Evolutionary conservation across 768 basidiomycete genomes (phyloP), one percentile per base, ranked within the genome.

Genomic region (Pholiota molesta): DNA sequence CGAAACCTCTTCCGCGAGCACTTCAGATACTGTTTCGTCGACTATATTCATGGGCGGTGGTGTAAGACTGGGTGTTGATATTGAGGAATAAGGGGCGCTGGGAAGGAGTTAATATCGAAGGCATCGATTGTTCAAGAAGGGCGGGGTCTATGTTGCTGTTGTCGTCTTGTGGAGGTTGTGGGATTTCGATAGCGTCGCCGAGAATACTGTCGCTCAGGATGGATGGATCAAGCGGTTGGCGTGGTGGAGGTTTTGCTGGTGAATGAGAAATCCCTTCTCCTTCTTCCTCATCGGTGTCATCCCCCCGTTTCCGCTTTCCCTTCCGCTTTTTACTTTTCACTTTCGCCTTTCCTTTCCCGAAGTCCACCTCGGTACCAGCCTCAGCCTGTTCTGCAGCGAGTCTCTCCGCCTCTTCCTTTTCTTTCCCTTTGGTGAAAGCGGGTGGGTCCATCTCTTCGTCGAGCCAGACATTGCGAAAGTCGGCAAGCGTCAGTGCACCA

Each of bases 361-460:
- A 67, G 66, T 78, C 67, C 52, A 72, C 67, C 61, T 69, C 75
- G 62, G 71, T 76, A 33, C 63, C 71, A 66, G 69, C 71, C 67
- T 65, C 73, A 33, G 62, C 69, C 68, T 72, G 62, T 53, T 76
- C 81, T 31, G 57, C 68, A 21, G 78, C 79, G 45, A 79, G 69
- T 65, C 78, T 78, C 70, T 81, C 83, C 55, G 77, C 82, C 67
- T 86, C 87, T 63, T 92, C 92, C 62, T 80, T 83, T 68, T 89
- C 91, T 72, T 80, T 86, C 40, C 89, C 91, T 65, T 88, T 88
- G 9, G 86, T 90, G 71, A 90, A 95, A 44, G 95, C 94, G 0
- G 95, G 95, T 5, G 95, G 95, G 68, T 96, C 94, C 83, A 88
- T 88, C 77, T 93, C 92, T 56, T 95, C 92, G 67, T 95, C 92